Evolutionary conservation across 2,329 filamentous ascomycete species (phyloP).

Genomic region (Hypomyces rosellus): DNA sequence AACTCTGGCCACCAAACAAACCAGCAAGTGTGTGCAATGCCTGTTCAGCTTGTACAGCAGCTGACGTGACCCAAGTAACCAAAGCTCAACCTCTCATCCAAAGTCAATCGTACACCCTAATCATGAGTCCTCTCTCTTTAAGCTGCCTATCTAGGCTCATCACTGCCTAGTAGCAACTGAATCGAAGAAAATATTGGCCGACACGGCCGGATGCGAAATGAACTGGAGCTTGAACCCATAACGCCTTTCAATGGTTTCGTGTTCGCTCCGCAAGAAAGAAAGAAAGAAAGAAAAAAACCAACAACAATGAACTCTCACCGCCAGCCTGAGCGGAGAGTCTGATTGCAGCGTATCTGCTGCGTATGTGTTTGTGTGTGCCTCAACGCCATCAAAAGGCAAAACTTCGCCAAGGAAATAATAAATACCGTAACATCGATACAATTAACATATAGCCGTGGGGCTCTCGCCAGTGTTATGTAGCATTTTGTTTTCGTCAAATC

Average conservation of each 20-base stretch:
- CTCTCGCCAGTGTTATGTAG: slow-evolving; percentile 8
- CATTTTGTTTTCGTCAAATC: slow-evolving; percentile 4
- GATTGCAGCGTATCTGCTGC: not conserved
- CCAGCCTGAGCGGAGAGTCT: slow-evolving; percentile 12
- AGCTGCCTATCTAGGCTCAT: not conserved
- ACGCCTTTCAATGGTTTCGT: slow-evolving; percentile 9
- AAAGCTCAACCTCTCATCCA: not conserved
- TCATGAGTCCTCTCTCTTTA: not conserved
- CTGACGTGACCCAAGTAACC: not conserved
- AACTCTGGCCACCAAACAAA: too few species aligned
- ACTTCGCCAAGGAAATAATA: not conserved
- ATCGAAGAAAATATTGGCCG: not conserved
- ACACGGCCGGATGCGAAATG: not conserved
- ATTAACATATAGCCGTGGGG: slow-evolving; percentile 12
- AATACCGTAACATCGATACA: not conserved
- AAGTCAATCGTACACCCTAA: not conserved
- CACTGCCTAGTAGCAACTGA: not conserved
- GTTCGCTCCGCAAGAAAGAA: slow-evolving; percentile 1
- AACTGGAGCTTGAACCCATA: not conserved
- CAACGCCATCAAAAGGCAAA: slow-evolving; percentile 6
- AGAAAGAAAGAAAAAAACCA: slow-evolving; percentile 5
- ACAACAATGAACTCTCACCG: slow-evolving; percentile 23
- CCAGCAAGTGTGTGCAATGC: too few species aligned
- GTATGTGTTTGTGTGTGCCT: not conserved
- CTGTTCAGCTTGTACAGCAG: not conserved